Conservation (phyloP, 1,284 basidiomycete species). For the Marasmius oreades region DNA sequence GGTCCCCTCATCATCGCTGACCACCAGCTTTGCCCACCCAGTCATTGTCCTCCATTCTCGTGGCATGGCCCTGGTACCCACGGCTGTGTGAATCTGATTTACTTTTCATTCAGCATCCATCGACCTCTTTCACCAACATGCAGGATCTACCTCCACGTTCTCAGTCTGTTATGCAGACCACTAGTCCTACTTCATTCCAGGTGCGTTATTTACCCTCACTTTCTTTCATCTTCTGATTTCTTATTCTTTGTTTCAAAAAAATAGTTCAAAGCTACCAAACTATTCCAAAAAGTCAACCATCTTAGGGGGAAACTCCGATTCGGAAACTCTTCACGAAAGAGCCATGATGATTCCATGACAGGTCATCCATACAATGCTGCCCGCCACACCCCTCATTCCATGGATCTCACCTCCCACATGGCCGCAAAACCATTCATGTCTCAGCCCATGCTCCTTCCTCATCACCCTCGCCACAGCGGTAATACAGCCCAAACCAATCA, state of each 20-base stretch:
- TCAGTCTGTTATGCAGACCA: constrained; percentile 22
- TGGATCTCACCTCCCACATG: constrained; percentile 21
- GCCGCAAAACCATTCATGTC: constrained; percentile 41
- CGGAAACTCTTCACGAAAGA: constrained; percentile 14
- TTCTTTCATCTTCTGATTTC: too few species aligned
- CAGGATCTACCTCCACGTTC: constrained; percentile 17
- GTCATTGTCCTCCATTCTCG: too few species aligned
- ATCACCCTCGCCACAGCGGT: not conserved
- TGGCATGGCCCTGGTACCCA: too few species aligned
- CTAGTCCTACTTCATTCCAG: constrained; percentile 25
- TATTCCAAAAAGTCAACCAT: constrained; percentile 35
- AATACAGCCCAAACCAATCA: not conserved
- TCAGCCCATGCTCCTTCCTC: constrained; percentile 30
- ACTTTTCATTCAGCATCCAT: not conserved
- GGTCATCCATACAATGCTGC: constrained; percentile 18
- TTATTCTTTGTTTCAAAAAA: too few species aligned
- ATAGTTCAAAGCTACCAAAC: constrained; percentile 35
- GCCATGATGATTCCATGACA: constrained; percentile 21
- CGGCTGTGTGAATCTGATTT: too few species aligned
- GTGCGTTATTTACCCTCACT: too few species aligned
- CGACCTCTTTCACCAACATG: not conserved
- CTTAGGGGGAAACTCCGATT: constrained; percentile 30
- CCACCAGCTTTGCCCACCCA: too few species aligned
- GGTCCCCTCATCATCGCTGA: too few species aligned
- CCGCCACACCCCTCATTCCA: constrained; percentile 21